Base-by-base conservation (phyloP, 1,284 basidiomycete genomes). In the Microbotryum scabiosae region DNA sequence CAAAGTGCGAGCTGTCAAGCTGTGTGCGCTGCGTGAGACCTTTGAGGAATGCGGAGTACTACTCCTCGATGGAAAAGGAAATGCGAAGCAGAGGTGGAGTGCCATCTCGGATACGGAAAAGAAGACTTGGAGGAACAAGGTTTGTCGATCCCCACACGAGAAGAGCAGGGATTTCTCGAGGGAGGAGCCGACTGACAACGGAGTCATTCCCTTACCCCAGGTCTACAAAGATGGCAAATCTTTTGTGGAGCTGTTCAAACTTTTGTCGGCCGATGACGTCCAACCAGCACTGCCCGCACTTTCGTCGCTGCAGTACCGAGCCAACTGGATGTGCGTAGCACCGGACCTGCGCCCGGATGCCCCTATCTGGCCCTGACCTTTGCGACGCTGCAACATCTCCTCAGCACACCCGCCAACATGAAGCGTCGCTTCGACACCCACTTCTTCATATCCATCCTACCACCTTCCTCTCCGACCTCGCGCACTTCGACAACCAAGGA, bases 41-140 rank as follows among this genome's bases (percentile, higher is more conserved):
- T 71, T 71, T 25, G 70, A 72, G 50, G 71, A 72, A 56, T 63
- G 65, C 25, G 71, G 71, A n/a, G 51, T 72, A 7, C 51, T 72
- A 4, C 61, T 61, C 21, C 56, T 54, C 32, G 59, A 62, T 25
- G 18, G 16, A 56, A 44, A 51, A 23, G 44, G 43, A 10, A 47
- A 28, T 26, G 23, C 3, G 14, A 43, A n/a, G 43, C 43, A 54
- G n/a, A 45, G 18, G 14, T 66, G 64, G 66, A 30, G 30, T 4
- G 26, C 2, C 0, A 23, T 63, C 9, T 25, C 28, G 1, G 55
- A 53, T 23, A 26, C 43, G 26, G 28, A 56, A 21, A 59, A 59
- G 51, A 59, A 26, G 26, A 5, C 47, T 23, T 57, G 62, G 60
- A 50, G 66, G 5, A 59, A 63, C 21, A 57, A 57, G 47, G 60